These are phyloP conservation scores for Begonia loranthoides DNA, from an alignment of 306 rosid species.

Conservation along the genomic window DNA sequence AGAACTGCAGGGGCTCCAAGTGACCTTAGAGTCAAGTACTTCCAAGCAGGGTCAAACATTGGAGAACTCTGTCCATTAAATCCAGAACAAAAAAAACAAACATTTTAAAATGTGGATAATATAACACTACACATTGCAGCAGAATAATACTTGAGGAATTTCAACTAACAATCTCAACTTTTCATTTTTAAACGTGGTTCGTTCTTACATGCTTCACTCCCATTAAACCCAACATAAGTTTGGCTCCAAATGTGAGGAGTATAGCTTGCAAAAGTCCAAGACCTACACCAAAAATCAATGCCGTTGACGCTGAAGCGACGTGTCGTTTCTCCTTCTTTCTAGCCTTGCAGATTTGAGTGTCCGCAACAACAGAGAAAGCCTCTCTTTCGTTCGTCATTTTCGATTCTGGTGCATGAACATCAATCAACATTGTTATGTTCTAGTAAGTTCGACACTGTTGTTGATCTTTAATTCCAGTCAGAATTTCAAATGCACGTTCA, in stretches of 20 bases:
- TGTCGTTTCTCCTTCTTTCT: slow-evolving; percentile 35
- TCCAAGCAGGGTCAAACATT: slow-evolving; percentile 62
- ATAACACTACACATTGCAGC: not conserved
- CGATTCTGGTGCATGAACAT: too few species aligned
- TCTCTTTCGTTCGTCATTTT: not conserved
- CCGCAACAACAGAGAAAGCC: slow-evolving; percentile 7
- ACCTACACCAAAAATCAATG: slow-evolving; percentile 64
- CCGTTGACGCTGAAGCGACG: slow-evolving; percentile 89
- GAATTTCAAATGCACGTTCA: too few species aligned
- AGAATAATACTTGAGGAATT: not conserved
- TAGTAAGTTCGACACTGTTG: too few species aligned
- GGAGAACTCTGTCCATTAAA: slow-evolving; percentile 44
- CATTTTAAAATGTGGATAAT: not conserved
- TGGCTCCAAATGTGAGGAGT: slow-evolving; percentile 53
- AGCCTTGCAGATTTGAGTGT: slow-evolving; percentile 8
- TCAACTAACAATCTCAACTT: too few species aligned
- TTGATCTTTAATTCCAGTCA: too few species aligned
- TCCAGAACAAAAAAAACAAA: slow-evolving; percentile 1
- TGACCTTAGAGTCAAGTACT: slow-evolving; percentile 70
- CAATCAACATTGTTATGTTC: too few species aligned
- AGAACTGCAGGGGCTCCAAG: slow-evolving; percentile 98
- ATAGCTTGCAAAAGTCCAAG: slow-evolving; percentile 76
- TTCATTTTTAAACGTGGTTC: not conserved
- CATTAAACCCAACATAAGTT: slow-evolving; percentile 59
- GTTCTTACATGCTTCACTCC: slow-evolving; percentile 67